Base-by-base conservation (phyloP, 805 yeast genomes). In the Pichia insulana region DNA sequence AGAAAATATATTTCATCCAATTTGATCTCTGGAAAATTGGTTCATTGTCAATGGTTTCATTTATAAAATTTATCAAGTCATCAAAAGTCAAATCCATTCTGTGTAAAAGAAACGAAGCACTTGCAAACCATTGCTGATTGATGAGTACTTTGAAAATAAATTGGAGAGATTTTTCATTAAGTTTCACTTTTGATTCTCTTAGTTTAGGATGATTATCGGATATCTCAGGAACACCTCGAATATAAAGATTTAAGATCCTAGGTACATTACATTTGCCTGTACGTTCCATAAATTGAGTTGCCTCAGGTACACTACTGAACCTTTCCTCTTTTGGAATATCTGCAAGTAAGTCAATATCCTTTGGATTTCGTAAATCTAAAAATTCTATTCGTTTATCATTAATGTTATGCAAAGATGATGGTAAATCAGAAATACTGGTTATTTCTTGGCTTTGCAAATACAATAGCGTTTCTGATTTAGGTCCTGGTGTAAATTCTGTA, bases 81-180 rank as follows among this genome's bases (percentile, higher is more conserved):
- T 44, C 37, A 15, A 50, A 48, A 1, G 33, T 30, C 13, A 37
- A 28, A 30, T 42, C 33, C 37, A 37, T 16, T 18, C 17, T 38
- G 12, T n/a, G n/a, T 5, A 50, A 37, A n/a, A 50, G 34, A 30
- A 36, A 40, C 3, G 52, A 32, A 10, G 52, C 52, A 13, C 27
- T 42, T 22, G 44, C 39, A 26, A 48, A 46, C 49, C 49, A 44
- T 31, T 40, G 46, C 7, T 22, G 19, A 17, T 40, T 35, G 3
- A 43, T 30, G 3, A 48, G 13, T 13, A 40, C 3, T 13, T 19
- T 15, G 3, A 44, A 2, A 13, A 44, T 37, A 19, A 26, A 28
- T 4, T 18, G 28, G 2, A 28, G 9, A 3, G 32, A 22, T 3
- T 36, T 44, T 6, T 17, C 13, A 19, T 31, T 33, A 13, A 37